A percentile compares a stretch with the other conserved stretches of the same genome.
Evolutionary conservation across 306 rosid genomes (phyloP).

Genomic region (Sophora flavescens): DNA sequence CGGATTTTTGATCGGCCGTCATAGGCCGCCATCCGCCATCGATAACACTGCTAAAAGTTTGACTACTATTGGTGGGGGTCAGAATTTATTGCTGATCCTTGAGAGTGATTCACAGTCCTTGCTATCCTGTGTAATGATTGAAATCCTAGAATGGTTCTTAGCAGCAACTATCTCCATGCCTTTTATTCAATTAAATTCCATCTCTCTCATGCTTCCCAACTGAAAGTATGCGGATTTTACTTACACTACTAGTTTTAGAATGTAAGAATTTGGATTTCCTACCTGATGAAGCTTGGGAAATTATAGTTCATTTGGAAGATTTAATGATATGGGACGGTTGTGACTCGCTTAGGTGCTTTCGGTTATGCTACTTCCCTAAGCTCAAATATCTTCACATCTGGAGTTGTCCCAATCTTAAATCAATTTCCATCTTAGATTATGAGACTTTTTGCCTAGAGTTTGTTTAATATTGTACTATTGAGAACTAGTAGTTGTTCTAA

Average conservation of each 20-base stretch:
- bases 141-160: conserved; percentile 22
- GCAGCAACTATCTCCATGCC: not conserved
- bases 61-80: conserved; percentile 1
- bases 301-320: conserved; percentile 15
- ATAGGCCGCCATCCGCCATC: too few relatives aligned
- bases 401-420: conserved; percentile 7
- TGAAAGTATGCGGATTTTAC: not conserved
- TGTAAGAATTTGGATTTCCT: conserved; percentile 20
- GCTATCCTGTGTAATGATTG: not conserved
- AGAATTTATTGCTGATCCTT: not conserved
- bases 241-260: not conserved
- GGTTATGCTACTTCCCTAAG: conserved; percentile 11
- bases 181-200: not conserved
- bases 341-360: conserved; percentile 1
- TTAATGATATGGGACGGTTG: conserved; percentile 27
- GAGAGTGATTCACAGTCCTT: conserved; percentile 7
- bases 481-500: not conserved
- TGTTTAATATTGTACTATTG: not conserved
- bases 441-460: not conserved
- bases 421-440: not conserved
- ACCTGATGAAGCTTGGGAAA: conserved; percentile 24
- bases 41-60: too few relatives aligned
- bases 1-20: too few relatives aligned
- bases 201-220: not conserved
- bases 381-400: conserved; percentile 30